A percentile compares a stretch with the other conserved stretches of the same genome.
Conservation (phyloP, 2,329 filamentous ascomycete genomes). For the Trichoderma atrobrunneum region DNA sequence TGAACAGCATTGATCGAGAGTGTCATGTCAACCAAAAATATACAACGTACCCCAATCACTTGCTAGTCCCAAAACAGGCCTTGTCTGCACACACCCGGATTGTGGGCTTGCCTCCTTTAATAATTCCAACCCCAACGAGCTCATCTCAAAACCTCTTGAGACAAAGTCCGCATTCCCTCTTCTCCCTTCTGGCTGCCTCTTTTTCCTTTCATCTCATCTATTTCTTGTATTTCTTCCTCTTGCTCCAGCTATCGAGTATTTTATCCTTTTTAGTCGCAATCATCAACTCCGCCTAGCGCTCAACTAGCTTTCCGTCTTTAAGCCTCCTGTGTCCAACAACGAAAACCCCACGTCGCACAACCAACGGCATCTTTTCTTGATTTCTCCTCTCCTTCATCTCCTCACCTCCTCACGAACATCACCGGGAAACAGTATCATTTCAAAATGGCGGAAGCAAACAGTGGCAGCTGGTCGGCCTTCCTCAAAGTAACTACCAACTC, state of each 20-base stretch:
- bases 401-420: background rate
- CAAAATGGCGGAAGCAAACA: slow-evolving; percentile 37
- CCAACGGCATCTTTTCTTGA: background rate
- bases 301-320: background rate
- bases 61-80: slow-evolving; percentile 7
- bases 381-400: background rate
- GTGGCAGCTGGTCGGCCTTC: slow-evolving; percentile 52
- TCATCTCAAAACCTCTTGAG: background rate
- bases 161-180: background rate
- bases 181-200: background rate
- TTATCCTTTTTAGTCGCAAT: background rate
- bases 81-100: slow-evolving; percentile 5
- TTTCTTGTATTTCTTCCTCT: background rate
- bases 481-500: slow-evolving; percentile 43
- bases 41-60: background rate
- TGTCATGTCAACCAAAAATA: background rate
- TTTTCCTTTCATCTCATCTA: background rate
- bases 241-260: background rate
- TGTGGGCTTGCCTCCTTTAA: slow-evolving; percentile 16
- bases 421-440: background rate
- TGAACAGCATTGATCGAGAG: background rate
- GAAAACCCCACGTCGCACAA: background rate
- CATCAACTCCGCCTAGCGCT: background rate
- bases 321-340: background rate
- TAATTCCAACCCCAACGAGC: background rate